phyloP scores from a whole-genome alignment of 257 asterid species.

The Gentiana straminea region DNA sequence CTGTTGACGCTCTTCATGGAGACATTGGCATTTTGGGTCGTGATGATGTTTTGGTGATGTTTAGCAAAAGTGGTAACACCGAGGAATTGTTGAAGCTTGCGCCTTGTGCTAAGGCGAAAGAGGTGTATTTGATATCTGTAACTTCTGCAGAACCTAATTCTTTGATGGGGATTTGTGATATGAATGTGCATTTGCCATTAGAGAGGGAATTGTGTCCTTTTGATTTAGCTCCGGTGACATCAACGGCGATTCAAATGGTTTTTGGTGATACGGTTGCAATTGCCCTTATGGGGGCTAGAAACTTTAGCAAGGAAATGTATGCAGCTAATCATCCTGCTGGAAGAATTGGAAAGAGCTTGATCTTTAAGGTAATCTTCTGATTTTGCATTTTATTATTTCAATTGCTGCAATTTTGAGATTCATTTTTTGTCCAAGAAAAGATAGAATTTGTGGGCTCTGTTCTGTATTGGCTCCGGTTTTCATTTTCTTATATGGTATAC shows the following conservation, averaged over 20 bases:
- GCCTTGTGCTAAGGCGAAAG: constrained; percentile 90
- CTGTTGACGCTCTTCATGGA: constrained; percentile 91
- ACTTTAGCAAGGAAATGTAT: constrained; percentile 67
- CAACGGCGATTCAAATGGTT: constrained; percentile 43
- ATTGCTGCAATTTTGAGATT: too few species aligned
- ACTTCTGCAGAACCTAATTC: constrained; percentile 76
- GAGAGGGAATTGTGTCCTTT: constrained; percentile 88
- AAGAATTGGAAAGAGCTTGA: constrained; percentile 45
- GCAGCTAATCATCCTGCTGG: constrained; percentile 66
- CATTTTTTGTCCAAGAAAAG: too few species aligned
- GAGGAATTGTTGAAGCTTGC: constrained; percentile 69
- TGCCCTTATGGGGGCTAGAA: constrained; percentile 79
- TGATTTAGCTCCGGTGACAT: constrained; percentile 71
- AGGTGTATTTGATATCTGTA: constrained; percentile 65
- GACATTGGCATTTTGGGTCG: constrained; percentile 78
- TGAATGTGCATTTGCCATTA: constrained; percentile 88
- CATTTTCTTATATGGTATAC: too few species aligned
- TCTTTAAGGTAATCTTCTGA: constrained; percentile 49
- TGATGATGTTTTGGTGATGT: constrained; percentile 60
- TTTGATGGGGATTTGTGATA: constrained; percentile 49
- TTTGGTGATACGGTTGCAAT: constrained; percentile 88
- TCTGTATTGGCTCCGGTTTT: too few species aligned
- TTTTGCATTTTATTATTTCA: neutral
- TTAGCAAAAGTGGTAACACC: constrained; percentile 89
- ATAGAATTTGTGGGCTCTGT: too few species aligned